Conservation (phyloP, 176 grass and related monocot species). For the Aegilops speltoides region DNA sequence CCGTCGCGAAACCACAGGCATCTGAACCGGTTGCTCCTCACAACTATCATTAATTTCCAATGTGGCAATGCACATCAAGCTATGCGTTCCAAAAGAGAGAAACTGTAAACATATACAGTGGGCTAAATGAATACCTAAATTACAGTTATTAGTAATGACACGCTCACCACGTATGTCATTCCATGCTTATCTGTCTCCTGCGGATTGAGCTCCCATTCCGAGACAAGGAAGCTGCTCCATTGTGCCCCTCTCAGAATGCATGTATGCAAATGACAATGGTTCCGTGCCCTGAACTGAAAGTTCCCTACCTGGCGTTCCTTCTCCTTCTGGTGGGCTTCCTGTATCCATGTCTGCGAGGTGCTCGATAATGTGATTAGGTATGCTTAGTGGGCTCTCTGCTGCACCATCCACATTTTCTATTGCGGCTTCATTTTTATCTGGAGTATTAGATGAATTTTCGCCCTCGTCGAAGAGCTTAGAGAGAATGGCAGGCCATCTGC, state of each 20-base stretch:
- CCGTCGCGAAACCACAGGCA: neutral
- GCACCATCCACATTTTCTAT: neutral
- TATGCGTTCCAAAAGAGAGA: neutral
- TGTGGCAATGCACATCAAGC: neutral
- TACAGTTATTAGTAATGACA: neutral
- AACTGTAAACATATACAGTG: neutral
- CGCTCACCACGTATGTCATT: neutral
- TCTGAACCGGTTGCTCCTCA: neutral
- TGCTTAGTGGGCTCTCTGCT: constrained; percentile 26
- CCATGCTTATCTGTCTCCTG: neutral
- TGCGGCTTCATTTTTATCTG: neutral
- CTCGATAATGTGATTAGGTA: constrained; percentile 11
- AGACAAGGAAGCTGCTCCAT: constrained; percentile 13
- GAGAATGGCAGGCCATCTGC: constrained; percentile 19
- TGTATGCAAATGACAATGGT: constrained; percentile 53
- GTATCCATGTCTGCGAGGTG: constrained; percentile 25
- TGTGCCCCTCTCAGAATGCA: constrained; percentile 33
- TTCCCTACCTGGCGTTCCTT: constrained; percentile 53
- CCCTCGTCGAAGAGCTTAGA: constrained; percentile 24
- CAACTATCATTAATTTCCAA: neutral
- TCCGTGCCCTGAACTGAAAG: constrained; percentile 20
- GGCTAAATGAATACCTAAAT: constrained; percentile 30
- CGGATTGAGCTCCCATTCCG: neutral
- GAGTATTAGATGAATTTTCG: neutral
- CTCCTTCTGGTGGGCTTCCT: constrained; percentile 28